Base-by-base conservation (phyloP, 208 protist genomes). In the Phytomonas francai region DNA sequence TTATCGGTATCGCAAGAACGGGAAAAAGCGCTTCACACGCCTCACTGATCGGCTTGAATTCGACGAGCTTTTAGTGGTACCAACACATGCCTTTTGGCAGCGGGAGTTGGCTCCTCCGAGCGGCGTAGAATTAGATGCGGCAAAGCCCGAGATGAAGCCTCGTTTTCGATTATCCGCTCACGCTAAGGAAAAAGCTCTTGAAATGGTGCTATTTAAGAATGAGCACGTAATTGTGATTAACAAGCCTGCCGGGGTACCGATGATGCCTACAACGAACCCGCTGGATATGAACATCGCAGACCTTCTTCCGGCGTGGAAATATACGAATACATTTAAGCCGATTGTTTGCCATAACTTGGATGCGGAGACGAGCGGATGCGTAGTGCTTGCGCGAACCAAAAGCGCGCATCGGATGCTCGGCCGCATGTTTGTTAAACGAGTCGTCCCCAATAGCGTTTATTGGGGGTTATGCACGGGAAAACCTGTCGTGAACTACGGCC, bases 201-300 rank as follows among this genome's bases (percentile, higher is more conserved):
- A 89, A 49, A 96, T 95, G 92, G 90, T 97, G 33, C 75, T 97
- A 16, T 97, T 97, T 74, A 97, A 95, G 75, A 97, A 97, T 69
- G 89, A 97, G 63, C 87, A 97, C 68, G 88, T 96, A 33, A 86
- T 97, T 68, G 92, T 97, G 25, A 91, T 97, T 64, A 97, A 97
- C 76, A 97, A 97, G 68, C 94, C 94, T 27, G 80, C 77, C 71
- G 92, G 91, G 36, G 67, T 97, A 64, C 89, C 92, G 3, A 96
- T 96, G 74, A 92, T 93, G 86, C 90, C 90, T 7, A 93, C 90
- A 22, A 79, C 63, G 63, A 85, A 90, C 62, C 80, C 84, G 16
- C 74, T 90, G 29, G 85, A 87, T 25, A 92, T 97, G 85, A 95
- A 91, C 73, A 85, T 97, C 59, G 73, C 85, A 8, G 88, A 88